Percentiles rank a stretch among this genome's conserved stretches.
Evolutionary conservation across 345 rosid species (phyloP).

Genomic region (Tarenaya hassleriana): DNA sequence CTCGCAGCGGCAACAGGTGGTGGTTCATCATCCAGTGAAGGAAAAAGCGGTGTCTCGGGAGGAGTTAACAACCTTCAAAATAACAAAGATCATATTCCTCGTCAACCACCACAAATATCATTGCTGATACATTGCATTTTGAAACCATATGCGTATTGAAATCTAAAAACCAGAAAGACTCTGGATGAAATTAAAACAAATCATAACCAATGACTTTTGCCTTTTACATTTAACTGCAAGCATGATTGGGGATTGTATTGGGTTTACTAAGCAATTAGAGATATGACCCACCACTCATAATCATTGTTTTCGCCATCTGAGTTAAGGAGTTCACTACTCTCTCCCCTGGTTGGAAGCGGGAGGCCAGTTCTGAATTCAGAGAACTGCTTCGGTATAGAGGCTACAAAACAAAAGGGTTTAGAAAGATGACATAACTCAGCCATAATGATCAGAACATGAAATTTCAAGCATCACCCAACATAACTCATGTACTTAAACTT

Average conservation of each 20-base stretch:
- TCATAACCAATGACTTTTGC: too few relatives aligned
- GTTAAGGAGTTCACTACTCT: slow-evolving; percentile 75
- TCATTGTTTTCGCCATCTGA: slow-evolving; percentile 91
- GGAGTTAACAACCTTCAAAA: slow-evolving; percentile 89
- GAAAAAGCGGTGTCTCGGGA: slow-evolving; percentile 96
- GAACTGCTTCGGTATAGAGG: slow-evolving; percentile 70
- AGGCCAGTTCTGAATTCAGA: slow-evolving; percentile 66
- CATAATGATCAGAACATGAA: not conserved
- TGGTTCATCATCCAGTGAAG: slow-evolving; percentile 83
- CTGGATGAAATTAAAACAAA: too few relatives aligned
- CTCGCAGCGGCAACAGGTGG: slow-evolving; percentile 41
- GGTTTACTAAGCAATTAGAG: slow-evolving; percentile 11
- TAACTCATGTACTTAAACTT: slow-evolving; percentile 29
- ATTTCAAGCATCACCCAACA: not conserved
- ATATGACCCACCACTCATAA: slow-evolving; percentile 91
- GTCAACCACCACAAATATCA: too few relatives aligned
- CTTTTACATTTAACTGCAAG: too few relatives aligned
- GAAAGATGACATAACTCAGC: slow-evolving; percentile 19
- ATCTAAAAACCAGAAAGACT: too few relatives aligned
- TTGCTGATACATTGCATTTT: slow-evolving; percentile 9
- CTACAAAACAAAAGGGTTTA: slow-evolving; percentile 30
- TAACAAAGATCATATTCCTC: slow-evolving; percentile 26
- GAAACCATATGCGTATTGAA: too few relatives aligned
- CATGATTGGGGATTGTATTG: not conserved
- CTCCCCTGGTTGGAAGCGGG: slow-evolving; percentile 79